phyloP scores from a whole-genome alignment of 2,329 filamentous ascomycete species.

The Fusarium secorum region DNA sequence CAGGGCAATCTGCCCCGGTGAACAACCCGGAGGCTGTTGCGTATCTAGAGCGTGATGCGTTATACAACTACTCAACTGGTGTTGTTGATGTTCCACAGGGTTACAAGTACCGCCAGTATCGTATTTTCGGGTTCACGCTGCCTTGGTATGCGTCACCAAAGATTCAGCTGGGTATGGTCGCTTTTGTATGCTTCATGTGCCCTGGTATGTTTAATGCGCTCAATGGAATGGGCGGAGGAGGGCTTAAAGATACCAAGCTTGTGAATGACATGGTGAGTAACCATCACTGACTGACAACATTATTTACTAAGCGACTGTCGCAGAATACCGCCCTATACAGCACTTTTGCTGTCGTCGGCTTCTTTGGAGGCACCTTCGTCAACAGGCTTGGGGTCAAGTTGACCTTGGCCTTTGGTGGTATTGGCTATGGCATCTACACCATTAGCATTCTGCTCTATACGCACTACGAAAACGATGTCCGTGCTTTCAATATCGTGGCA shows the following conservation, averaged over 20 bases:
- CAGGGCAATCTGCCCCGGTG: slow-evolving; percentile 29
- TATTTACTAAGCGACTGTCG: rapidly evolving
- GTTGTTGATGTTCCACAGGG: slow-evolving; percentile 16
- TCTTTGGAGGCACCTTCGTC: slow-evolving; percentile 77
- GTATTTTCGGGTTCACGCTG: slow-evolving; percentile 12
- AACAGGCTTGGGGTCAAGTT: slow-evolving; percentile 75
- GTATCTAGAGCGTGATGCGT: neutral
- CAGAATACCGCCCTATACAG: slow-evolving; percentile 69
- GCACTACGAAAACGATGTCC: slow-evolving; percentile 56
- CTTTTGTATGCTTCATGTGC: slow-evolving; percentile 64
- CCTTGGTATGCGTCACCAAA: slow-evolving; percentile 76
- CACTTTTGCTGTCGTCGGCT: slow-evolving; percentile 71
- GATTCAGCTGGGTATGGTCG: slow-evolving; percentile 73
- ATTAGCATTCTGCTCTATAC: slow-evolving; percentile 71
- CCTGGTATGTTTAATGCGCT: slow-evolving; percentile 78
- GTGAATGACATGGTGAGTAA: slow-evolving; percentile 47
- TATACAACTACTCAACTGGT: slow-evolving; percentile 28
- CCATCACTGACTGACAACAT: rapidly evolving
- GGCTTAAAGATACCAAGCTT: slow-evolving; percentile 53
- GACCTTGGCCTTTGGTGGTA: slow-evolving; percentile 73
- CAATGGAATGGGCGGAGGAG: slow-evolving; percentile 69
- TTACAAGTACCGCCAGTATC: slow-evolving; percentile 32
- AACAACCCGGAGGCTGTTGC: slow-evolving; percentile 26
- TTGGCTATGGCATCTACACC: slow-evolving; percentile 79
- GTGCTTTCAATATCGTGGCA: slow-evolving; percentile 64